phyloP scores from a whole-genome alignment of 108 stramenopile genomes.

The Pseudonitzschia delicatissima region DNA sequence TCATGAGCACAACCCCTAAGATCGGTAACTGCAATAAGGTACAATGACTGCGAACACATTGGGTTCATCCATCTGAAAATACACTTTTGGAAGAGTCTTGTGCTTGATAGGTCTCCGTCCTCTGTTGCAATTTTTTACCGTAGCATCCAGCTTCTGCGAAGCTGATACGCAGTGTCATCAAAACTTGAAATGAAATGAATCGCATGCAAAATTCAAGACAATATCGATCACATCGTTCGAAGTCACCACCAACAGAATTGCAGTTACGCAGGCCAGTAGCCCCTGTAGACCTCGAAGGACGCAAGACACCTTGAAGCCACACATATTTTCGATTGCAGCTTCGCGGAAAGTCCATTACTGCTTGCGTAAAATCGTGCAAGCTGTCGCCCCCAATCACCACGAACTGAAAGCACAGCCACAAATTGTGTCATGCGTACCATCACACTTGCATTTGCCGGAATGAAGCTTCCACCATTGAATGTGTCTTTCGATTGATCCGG shows the following conservation, averaged over 20 bases:
- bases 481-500: not conserved
- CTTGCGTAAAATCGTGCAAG: too few species aligned
- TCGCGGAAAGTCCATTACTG: too few species aligned
- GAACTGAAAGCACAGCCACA: not conserved
- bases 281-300: not conserved
- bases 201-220: conserved; percentile 7
- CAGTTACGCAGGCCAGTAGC: not conserved
- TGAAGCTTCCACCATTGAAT: not conserved
- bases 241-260: not conserved
- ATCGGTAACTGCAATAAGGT: not conserved
- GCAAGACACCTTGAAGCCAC: too few species aligned
- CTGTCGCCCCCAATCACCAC: not conserved
- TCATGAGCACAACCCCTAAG: not conserved
- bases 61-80: not conserved
- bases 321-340: too few species aligned
- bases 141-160: not conserved
- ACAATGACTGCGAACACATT: not conserved
- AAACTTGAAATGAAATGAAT: not conserved
- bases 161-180: not conserved
- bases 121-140: not conserved
- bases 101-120: not conserved
- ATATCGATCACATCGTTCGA: conserved; percentile 1
- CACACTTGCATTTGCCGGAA: not conserved
- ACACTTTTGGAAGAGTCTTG: not conserved
- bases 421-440: not conserved